Percentiles rank a stretch among this genome's conserved stretches.
phyloP scores from a whole-genome alignment of 1,139 yeast genomes.

The Pichia sp. region DNA sequence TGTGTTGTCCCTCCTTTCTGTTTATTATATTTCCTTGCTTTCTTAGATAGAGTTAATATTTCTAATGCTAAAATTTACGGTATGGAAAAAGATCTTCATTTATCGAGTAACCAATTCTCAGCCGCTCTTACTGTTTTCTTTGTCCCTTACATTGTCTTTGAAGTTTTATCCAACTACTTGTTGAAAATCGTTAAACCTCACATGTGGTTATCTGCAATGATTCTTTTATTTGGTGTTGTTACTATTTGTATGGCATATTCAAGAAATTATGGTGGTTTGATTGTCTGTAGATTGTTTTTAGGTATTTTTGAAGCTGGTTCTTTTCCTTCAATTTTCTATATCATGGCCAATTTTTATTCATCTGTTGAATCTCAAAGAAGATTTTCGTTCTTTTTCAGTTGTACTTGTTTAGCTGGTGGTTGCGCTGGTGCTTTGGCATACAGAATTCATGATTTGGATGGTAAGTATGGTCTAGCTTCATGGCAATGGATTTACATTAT shows the following conservation, averaged over 20 bases:
- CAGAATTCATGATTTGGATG: conserved; percentile 48
- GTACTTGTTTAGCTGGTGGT: conserved; percentile 73
- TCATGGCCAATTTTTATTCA: conserved; percentile 51
- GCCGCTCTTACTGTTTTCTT: conserved; percentile 62
- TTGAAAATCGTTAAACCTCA: conserved; percentile 60
- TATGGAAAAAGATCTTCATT: conserved; percentile 43
- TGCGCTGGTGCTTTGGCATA: conserved; percentile 75
- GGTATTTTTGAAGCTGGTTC: conserved; percentile 66
- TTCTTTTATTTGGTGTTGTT: conserved; percentile 55
- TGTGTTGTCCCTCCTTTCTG: conserved; percentile 69
- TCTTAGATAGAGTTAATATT: conserved; percentile 67
- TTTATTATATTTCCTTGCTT: conserved; percentile 59
- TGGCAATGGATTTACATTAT: conserved; percentile 75
- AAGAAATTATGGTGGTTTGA: conserved; percentile 49
- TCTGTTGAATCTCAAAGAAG: conserved; percentile 63
- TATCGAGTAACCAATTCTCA: conserved; percentile 57
- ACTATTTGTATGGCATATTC: conserved; percentile 65
- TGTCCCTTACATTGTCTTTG: conserved; percentile 64
- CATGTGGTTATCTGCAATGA: conserved; percentile 52
- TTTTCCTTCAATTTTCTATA: conserved; percentile 68
- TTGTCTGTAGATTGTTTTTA: conserved; percentile 55
- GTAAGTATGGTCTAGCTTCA: conserved; percentile 42
- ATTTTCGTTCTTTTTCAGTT: conserved; percentile 61
- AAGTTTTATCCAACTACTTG: conserved; percentile 58
- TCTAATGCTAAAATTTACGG: conserved; percentile 72